A percentile compares a stretch with the other conserved stretches of the same genome.
Conservation (phyloP, 441 rosid genomes). For the Populus hybrid region DNA sequence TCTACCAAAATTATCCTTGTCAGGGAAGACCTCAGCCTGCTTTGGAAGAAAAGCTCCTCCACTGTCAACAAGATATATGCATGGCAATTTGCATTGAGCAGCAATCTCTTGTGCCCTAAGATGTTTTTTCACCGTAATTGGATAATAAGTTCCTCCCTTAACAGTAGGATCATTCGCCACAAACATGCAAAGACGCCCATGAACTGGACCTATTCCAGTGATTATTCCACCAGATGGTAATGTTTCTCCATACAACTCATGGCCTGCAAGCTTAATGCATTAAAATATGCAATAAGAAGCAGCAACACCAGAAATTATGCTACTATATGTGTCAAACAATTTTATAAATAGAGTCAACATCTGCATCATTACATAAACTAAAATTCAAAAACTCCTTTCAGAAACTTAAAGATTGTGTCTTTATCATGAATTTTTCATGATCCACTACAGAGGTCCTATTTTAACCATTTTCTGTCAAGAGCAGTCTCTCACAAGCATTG, state of each 20-base stretch:
- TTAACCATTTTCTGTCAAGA: background rate
- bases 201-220: conserved; percentile 91
- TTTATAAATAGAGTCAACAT: background rate
- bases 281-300: conserved; percentile 30
- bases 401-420: background rate
- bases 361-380: background rate
- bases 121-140: conserved; percentile 95
- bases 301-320: conserved; percentile 14
- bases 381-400: background rate
- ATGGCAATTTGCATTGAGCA: conserved; percentile 75
- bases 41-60: conserved; percentile 98
- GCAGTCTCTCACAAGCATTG: background rate
- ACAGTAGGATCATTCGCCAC: conserved; percentile 97
- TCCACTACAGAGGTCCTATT: background rate
- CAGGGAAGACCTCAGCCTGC: conserved; percentile 97
- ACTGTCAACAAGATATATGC: conserved; percentile 92
- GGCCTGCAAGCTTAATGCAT: conserved; percentile 90
- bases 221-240: conserved; percentile 89
- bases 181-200: conserved; percentile 95
- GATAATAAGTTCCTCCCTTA: conserved; percentile 96
- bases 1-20: conserved; percentile 93
- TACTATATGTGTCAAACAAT: background rate
- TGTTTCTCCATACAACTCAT: conserved; percentile 74
- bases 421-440: background rate
- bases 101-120: conserved; percentile 98